Percentiles rank a stretch among this genome's conserved stretches.
Evolutionary conservation across 345 rosid genomes (phyloP).

Genomic region (Citrus medica): DNA sequence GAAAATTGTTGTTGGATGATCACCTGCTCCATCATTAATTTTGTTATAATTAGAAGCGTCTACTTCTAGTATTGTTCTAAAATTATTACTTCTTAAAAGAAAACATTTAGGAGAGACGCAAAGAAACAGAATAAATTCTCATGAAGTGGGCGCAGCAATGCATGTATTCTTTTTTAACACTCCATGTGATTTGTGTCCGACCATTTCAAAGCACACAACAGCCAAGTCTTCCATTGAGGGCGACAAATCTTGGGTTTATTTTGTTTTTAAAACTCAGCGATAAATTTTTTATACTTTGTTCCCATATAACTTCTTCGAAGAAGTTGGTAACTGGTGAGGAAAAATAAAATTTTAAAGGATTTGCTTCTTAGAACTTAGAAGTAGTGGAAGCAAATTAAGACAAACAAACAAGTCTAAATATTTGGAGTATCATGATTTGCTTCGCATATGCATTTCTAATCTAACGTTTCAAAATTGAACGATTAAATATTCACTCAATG

Average conservation of each 20-base stretch:
- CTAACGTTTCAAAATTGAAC: too few species aligned
- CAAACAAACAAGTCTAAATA: not conserved
- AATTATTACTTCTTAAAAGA: not conserved
- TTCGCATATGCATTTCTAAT: too few species aligned
- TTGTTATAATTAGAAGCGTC: not conserved
- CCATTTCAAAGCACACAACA: slow-evolving; percentile 21
- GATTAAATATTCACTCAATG: too few species aligned
- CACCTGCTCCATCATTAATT: slow-evolving; percentile 4
- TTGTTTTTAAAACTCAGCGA: not conserved
- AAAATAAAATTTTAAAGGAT: not conserved
- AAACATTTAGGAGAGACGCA: slow-evolving; percentile 3
- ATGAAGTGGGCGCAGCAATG: slow-evolving; percentile 22
- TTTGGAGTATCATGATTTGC: not conserved
- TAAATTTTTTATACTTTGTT: not conserved
- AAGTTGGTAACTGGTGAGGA: not conserved
- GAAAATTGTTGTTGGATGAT: not conserved
- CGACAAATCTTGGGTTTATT: not conserved
- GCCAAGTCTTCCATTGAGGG: slow-evolving; percentile 18
- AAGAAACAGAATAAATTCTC: slow-evolving; percentile 22
- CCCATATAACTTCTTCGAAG: not conserved
- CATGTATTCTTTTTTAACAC: slow-evolving; percentile 17
- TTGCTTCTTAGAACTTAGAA: not conserved
- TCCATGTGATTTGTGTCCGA: slow-evolving; percentile 22
- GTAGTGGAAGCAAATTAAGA: not conserved
- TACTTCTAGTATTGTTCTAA: not conserved